Evolutionary conservation across 257 asterid genomes (phyloP).

Genomic region (Buddleja alternifolia): DNA sequence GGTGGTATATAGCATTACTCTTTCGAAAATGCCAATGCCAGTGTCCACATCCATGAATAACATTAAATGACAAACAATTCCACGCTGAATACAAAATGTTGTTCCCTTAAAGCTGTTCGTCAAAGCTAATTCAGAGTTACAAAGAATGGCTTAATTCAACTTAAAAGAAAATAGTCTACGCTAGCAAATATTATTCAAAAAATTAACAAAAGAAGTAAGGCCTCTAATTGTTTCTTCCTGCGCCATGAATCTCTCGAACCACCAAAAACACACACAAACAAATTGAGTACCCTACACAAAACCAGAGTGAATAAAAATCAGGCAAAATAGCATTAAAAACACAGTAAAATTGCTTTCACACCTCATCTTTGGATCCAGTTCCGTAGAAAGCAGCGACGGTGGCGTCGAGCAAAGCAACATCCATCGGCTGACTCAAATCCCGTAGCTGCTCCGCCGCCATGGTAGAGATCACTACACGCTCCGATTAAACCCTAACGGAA

Average conservation of each 20-base stretch:
- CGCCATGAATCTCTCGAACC: constrained; percentile 3
- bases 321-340: neutral
- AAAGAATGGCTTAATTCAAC: constrained; percentile 12
- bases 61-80: constrained; percentile 13
- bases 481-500: constrained; percentile 33
- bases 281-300: constrained; percentile 15
- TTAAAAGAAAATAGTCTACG: neutral
- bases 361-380: constrained; percentile 98
- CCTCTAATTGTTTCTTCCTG: neutral
- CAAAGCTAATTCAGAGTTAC: neutral
- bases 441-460: constrained; percentile 91
- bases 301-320: neutral
- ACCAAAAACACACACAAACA: neutral
- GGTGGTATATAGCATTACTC: no score
- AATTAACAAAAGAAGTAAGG: neutral
- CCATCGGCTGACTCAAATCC: constrained; percentile 91
- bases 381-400: constrained; percentile 94
- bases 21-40: constrained; percentile 23
- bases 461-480: constrained; percentile 33
- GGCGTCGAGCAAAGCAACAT: constrained; percentile 85
- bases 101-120: neutral
- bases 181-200: neutral
- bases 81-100: constrained; percentile 7
- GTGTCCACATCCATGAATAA: constrained; percentile 4
- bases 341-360: constrained; percentile 25